phyloP scores from a whole-genome alignment of 2,329 filamentous ascomycete species.

The Coleophoma eucalyptorum region DNA sequence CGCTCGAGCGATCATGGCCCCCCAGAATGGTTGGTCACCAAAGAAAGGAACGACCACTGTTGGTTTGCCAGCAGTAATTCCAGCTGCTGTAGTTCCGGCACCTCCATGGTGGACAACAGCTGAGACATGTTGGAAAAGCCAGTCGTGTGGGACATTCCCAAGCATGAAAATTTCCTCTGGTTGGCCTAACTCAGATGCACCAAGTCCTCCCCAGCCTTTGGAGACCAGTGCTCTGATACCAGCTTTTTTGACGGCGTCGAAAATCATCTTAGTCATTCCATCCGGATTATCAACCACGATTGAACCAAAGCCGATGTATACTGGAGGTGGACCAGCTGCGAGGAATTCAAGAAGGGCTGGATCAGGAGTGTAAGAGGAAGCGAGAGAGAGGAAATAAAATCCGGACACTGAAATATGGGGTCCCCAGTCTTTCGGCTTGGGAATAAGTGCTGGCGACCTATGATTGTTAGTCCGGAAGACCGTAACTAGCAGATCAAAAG shows the following conservation, averaged over 20 bases:
- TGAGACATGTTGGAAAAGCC: conserved; percentile 29
- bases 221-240: conserved; percentile 30
- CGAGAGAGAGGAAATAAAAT: conserved; percentile 58
- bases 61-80: conserved; percentile 28
- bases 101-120: conserved; percentile 31
- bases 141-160: conserved; percentile 13
- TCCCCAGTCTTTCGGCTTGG: conserved; percentile 63
- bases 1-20: conserved; percentile 33
- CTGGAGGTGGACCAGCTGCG: conserved; percentile 1
- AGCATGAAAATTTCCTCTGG: not conserved
- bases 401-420: conserved; percentile 41
- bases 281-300: conserved; percentile 27
- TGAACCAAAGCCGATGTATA: conserved; percentile 7
- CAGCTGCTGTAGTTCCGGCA: conserved; percentile 22
- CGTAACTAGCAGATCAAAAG: too few relatives aligned
- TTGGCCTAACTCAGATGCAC: conserved; percentile 3
- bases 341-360: conserved; percentile 3
- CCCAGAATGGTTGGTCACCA: conserved; percentile 42
- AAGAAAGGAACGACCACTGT: conserved; percentile 36
- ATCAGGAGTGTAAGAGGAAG: conserved; percentile 38
- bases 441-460: conserved; percentile 36
- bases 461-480: too few relatives aligned
- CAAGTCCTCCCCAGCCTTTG: conserved; percentile 30
- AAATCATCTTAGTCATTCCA: conserved; percentile 28
- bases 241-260: conserved; percentile 27